phyloP scores from a whole-genome alignment of 305 asterid species.

The Nicotiana rustica region DNA sequence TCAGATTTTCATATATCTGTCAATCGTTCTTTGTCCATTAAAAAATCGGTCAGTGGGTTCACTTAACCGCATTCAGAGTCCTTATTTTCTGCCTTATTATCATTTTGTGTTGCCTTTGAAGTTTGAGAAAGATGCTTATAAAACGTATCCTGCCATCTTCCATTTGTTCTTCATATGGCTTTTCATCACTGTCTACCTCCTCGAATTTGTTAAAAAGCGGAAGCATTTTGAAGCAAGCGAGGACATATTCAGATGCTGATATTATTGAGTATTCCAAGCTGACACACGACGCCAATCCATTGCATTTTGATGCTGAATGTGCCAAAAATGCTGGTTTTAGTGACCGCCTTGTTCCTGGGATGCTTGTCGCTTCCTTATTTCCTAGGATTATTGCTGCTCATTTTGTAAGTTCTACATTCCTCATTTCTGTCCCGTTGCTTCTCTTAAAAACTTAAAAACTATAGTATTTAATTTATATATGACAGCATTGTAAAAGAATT shows the following conservation, averaged over 20 bases:
- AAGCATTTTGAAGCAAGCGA: constrained; percentile 55
- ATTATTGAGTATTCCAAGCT: constrained; percentile 62
- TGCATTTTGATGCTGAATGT: constrained; percentile 60
- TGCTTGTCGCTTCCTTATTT: constrained; percentile 72
- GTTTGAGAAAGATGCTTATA: constrained; percentile 33
- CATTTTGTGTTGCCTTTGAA: background rate
- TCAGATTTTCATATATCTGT: constrained; percentile 21
- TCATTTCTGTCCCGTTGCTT: background rate
- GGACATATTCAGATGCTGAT: constrained; percentile 54
- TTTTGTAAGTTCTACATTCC: constrained; percentile 51
- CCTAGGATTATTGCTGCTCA: constrained; percentile 71
- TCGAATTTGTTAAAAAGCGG: constrained; percentile 48
- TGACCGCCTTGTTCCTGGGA: constrained; percentile 62
- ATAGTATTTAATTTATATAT: no score
- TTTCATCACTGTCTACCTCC: constrained; percentile 41
- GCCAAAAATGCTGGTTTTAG: constrained; percentile 66
- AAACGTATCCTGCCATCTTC: constrained; percentile 38
- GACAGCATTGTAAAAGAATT: background rate
- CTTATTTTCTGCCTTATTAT: background rate
- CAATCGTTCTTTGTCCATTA: constrained; percentile 44
- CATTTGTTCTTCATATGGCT: constrained; percentile 32
- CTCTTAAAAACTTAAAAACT: background rate
- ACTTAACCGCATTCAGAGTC: background rate
- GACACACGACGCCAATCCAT: constrained; percentile 66
- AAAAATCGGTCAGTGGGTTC: background rate